phyloP scores from a whole-genome alignment of 2,329 filamentous ascomycete species.

The Xylaria arbuscula region DNA sequence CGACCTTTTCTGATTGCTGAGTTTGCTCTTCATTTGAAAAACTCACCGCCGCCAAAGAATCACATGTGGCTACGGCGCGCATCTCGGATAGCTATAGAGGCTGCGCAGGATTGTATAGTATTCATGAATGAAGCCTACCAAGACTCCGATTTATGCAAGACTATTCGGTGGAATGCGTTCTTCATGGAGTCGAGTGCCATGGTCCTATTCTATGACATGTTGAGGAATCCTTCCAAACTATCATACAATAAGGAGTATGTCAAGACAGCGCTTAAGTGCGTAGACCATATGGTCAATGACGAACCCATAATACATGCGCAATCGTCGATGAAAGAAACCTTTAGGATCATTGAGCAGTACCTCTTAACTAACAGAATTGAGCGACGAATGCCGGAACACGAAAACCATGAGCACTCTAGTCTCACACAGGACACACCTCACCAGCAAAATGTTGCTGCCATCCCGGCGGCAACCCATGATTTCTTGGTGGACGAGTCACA shows the following conservation, averaged over 20 bases:
- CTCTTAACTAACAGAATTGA: constrained; percentile 9
- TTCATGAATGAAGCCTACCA: constrained; percentile 25
- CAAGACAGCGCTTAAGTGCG: constrained; percentile 17
- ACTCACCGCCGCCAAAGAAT: not conserved
- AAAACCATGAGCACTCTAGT: not conserved
- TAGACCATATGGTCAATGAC: constrained; percentile 27
- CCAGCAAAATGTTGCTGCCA: not conserved
- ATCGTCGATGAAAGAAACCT: constrained; percentile 16
- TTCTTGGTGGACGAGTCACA: constrained; percentile 25
- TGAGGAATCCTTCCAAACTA: constrained; percentile 28
- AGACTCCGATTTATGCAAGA: constrained; percentile 14
- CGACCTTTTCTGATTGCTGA: constrained; percentile 30
- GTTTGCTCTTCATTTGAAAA: constrained; percentile 25
- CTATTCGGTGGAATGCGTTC: constrained; percentile 24
- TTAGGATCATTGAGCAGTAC: constrained; percentile 17
- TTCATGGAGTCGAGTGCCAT: constrained; percentile 22
- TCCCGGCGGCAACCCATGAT: constrained; percentile 15
- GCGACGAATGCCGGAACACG: not conserved
- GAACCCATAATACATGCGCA: constrained; percentile 21
- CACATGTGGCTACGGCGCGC: constrained; percentile 28
- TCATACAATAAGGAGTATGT: constrained; percentile 27
- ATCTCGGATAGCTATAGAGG: constrained; percentile 23
- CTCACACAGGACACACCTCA: not conserved
- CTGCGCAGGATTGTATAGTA: constrained; percentile 26
- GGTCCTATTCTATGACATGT: constrained; percentile 24